phyloP scores from a whole-genome alignment of 2,329 filamentous ascomycete species.

The Pseudopyrenochaeta lycopersici region DNA sequence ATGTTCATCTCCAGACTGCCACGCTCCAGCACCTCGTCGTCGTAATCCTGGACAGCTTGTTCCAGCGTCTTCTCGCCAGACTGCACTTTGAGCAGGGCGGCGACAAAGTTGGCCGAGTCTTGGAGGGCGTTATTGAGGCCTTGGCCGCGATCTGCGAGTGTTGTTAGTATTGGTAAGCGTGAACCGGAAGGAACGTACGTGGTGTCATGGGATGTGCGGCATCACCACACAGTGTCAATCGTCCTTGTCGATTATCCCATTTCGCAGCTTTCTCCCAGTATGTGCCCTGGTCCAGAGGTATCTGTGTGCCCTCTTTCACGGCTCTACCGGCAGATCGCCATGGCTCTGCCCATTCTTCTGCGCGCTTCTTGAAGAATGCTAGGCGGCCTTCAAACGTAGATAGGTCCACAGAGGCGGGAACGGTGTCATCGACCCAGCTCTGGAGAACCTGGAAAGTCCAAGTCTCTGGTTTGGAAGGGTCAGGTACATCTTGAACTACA shows the following conservation, averaged over 20 bases:
- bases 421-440: slow-evolving; percentile 28
- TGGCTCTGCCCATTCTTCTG: slow-evolving; percentile 38
- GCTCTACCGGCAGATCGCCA: slow-evolving; percentile 30
- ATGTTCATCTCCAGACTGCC: slow-evolving; percentile 56
- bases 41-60: slow-evolving; percentile 34
- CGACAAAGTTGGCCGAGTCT: slow-evolving; percentile 36
- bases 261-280: slow-evolving; percentile 39
- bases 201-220: slow-evolving; percentile 51
- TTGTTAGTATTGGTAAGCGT: no score
- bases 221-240: slow-evolving; percentile 47
- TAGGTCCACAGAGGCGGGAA: slow-evolving; percentile 19
- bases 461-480: slow-evolving; percentile 34
- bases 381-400: slow-evolving; percentile 25
- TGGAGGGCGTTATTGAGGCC: slow-evolving; percentile 47
- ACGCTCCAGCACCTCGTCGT: slow-evolving; percentile 52
- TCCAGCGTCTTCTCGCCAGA: background rate
- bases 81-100: slow-evolving; percentile 13
- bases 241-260: slow-evolving; percentile 45
- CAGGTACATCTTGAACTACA: slow-evolving; percentile 42
- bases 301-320: background rate
- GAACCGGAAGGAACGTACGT: slow-evolving; percentile 22
- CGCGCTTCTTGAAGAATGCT: slow-evolving; percentile 29
- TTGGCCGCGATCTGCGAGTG: slow-evolving; percentile 30
- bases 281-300: slow-evolving; percentile 40
- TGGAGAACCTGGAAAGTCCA: slow-evolving; percentile 44